These are phyloP conservation scores for Cucumis hystrix DNA, from an alignment of 306 rosid species.

Conservation along the genomic window DNA sequence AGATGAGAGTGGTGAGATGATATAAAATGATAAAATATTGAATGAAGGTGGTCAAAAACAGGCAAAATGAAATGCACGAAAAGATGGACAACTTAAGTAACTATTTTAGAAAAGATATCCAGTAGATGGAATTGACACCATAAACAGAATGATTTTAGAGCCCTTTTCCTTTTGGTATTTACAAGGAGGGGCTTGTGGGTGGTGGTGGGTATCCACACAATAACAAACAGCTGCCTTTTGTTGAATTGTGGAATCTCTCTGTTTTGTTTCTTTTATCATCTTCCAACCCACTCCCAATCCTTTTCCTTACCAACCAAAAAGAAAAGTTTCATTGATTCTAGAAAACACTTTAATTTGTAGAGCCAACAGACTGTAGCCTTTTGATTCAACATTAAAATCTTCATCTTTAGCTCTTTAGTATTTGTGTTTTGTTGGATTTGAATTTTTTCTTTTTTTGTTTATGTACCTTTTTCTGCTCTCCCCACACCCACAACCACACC, in stretches of 20 bases:
- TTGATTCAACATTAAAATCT: background rate
- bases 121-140: background rate
- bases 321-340: background rate
- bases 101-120: background rate
- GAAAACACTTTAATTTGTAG: background rate
- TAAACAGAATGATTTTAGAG: background rate
- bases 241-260: background rate
- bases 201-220: background rate
- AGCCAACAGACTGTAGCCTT: background rate
- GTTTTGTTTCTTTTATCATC: background rate
- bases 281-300: background rate
- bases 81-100: background rate
- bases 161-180: background rate
- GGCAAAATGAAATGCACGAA: background rate
- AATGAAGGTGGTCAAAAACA: background rate
- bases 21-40: background rate
- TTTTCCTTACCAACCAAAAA: background rate
- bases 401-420: background rate
- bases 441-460: background rate
- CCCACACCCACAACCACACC: background rate
- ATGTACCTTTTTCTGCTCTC: background rate
- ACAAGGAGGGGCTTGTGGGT: background rate
- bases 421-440: background rate
- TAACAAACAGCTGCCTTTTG: background rate
- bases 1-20: background rate